These are phyloP conservation scores for Penicillium crystallinum DNA, from an alignment of 495 filamentous ascomycete genomes.

Conservation along the genomic window DNA sequence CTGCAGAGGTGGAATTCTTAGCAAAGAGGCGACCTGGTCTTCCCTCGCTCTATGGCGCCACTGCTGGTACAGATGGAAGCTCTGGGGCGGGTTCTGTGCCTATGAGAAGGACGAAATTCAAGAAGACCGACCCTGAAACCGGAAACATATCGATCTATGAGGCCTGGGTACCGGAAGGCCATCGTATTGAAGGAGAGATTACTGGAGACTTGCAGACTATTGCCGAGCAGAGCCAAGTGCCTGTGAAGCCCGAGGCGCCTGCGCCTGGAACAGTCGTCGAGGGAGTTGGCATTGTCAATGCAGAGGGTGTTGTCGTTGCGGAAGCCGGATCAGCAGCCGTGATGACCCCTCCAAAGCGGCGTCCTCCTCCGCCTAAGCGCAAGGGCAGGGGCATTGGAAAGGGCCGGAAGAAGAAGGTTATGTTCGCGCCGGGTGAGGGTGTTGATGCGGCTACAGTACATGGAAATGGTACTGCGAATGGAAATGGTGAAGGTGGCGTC, in stretches of 20 bases:
- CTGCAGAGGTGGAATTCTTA: slow-evolving; percentile 70
- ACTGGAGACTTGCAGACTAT: slow-evolving; percentile 47
- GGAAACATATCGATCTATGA: slow-evolving; percentile 79
- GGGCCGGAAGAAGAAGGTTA: slow-evolving; percentile 62
- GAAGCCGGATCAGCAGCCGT: slow-evolving; percentile 41
- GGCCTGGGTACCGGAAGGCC: slow-evolving; percentile 73
- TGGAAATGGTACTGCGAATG: slow-evolving; percentile 25
- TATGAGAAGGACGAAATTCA: slow-evolving; percentile 73
- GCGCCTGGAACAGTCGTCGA: slow-evolving; percentile 57
- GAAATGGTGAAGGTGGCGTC: slow-evolving; percentile 11
- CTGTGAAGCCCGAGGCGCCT: slow-evolving; percentile 43
- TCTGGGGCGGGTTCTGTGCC: slow-evolving; percentile 33
- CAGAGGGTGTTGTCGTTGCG: slow-evolving; percentile 56
- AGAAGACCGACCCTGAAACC: slow-evolving; percentile 61
- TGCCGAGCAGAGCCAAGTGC: slow-evolving; percentile 25
- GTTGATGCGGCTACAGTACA: slow-evolving; percentile 33
- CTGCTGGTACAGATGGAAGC: slow-evolving; percentile 41
- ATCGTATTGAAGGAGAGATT: slow-evolving; percentile 75
- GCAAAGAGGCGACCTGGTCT: slow-evolving; percentile 83
- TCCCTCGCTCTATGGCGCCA: slow-evolving; percentile 46
- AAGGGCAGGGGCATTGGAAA: slow-evolving; percentile 66
- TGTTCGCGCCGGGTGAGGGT: slow-evolving; percentile 45
- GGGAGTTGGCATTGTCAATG: slow-evolving; percentile 57
- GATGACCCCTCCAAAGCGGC: slow-evolving; percentile 47
- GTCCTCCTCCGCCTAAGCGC: slow-evolving; percentile 70